These are phyloP conservation scores for Tetrapisispora taiwanensis DNA, from an alignment of 805 yeast genomes.

Conservation along the genomic window DNA sequence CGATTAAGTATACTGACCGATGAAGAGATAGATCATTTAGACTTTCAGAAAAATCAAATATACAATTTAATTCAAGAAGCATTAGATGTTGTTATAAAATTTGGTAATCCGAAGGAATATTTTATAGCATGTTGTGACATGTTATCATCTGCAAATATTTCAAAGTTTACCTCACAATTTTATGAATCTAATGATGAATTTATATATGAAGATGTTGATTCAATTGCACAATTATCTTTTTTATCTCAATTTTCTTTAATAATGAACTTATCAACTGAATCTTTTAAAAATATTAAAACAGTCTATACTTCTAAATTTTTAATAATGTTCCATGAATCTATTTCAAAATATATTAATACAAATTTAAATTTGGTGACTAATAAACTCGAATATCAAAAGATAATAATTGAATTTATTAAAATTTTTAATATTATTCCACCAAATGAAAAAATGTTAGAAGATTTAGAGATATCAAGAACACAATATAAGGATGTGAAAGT, in stretches of 20 bases:
- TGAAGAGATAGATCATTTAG: background rate
- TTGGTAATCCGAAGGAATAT: slow-evolving; percentile 77
- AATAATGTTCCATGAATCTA: slow-evolving; percentile 52
- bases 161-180: background rate
- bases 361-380: slow-evolving; percentile 31
- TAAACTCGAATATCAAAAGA: slow-evolving; percentile 41
- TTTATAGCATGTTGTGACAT: slow-evolving; percentile 63
- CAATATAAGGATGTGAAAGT: slow-evolving; percentile 33
- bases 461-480: slow-evolving; percentile 13
- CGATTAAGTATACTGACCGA: slow-evolving; percentile 33
- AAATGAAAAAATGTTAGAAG: slow-evolving; percentile 27
- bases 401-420: slow-evolving; percentile 46
- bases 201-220: slow-evolving; percentile 7
- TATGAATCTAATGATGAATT: background rate
- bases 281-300: slow-evolving; percentile 48
- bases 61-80: background rate
- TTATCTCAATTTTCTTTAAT: slow-evolving; percentile 25
- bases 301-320: slow-evolving; percentile 72
- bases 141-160: slow-evolving; percentile 24
- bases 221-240: slow-evolving; percentile 6
- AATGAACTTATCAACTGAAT: slow-evolving; percentile 27
- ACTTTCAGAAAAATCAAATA: background rate
- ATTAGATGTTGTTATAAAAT: slow-evolving; percentile 5
- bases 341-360: slow-evolving; percentile 41
- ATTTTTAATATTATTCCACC: slow-evolving; percentile 41